Base-by-base conservation (phyloP, 495 filamentous ascomycete genomes). In the Sordaria brevicollis region DNA sequence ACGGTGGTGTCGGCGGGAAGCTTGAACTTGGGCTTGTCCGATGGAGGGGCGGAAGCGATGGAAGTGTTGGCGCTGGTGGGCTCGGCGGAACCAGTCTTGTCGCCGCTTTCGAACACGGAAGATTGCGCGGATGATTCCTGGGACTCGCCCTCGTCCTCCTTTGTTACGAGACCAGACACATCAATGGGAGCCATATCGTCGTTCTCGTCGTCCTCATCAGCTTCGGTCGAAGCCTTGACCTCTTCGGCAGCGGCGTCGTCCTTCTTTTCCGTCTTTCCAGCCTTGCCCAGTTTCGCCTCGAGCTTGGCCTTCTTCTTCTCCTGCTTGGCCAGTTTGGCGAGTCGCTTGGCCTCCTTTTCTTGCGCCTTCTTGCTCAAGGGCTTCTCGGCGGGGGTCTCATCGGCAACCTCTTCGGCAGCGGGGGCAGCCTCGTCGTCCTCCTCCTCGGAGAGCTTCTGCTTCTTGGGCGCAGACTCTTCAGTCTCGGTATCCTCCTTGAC, bases 21-120 rank as follows among this genome's bases (percentile, higher is more conserved):
- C 70, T 86, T 87, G 70, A 84, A 80, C 73, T 84, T 84, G 0
- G 84, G 83, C 72, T 83, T 86, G 41, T 84, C 82, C 69, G 85
- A 84, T 36, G 87, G 86, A 15, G 90, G 85, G 66, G 90, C 83
- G 19, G 90, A 92, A 35, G 90, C 92, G 72, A 90, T 87, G 19
- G 91, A 92, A 41, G 91, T 92, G 67, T 86, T 89, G 71, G 85
- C 85, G 65, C 91, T 91, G 69, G 88, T 81, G 25, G 79, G 74
- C 66, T 81, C 79, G 41, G 74, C 79, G 2, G 77, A 79, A 68
- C 72, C 72, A 71, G 74, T 79, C 72, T 80, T 86, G 78, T 75
- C 73, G 76, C 34, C 83, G 71, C 82, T 81, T 74, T 94, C 90
- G 74, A 91, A 92, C 19, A 78, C 81, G 11, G 90, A 87, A 6